A percentile compares a stretch with the other conserved stretches of the same genome.
phyloP scores from a whole-genome alignment of 139 green algal species.

The Ettlia oleoabundans region DNA sequence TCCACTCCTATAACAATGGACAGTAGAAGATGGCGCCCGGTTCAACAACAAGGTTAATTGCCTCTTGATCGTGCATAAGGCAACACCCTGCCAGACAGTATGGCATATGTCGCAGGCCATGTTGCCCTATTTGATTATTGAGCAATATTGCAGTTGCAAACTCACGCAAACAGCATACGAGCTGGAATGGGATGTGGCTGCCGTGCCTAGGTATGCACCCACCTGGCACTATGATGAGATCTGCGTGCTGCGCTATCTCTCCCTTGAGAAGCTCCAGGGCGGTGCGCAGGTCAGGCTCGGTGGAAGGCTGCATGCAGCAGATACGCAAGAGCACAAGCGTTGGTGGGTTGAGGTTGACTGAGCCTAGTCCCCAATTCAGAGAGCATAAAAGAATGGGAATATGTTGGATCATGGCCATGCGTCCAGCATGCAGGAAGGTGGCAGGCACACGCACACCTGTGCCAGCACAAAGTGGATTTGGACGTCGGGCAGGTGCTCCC shows the following conservation, averaged over 20 bases:
- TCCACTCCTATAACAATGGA: conserved; percentile 17
- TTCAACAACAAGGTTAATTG: too few species aligned
- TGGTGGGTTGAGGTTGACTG: too few species aligned
- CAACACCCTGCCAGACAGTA: too few species aligned
- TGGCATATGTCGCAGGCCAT: too few species aligned
- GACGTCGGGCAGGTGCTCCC: conserved; percentile 3
- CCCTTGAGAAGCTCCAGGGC: not conserved
- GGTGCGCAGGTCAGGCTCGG: not conserved
- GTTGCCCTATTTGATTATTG: too few species aligned
- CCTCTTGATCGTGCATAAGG: too few species aligned
- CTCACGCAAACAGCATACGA: too few species aligned
- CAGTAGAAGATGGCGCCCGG: not conserved
- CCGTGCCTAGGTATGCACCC: too few species aligned
- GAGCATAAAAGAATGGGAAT: not conserved
- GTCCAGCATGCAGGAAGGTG: not conserved
- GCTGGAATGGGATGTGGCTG: not conserved
- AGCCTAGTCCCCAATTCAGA: too few species aligned
- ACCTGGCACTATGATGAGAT: conserved; percentile 45
- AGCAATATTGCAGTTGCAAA: too few species aligned
- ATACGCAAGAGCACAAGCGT: too few species aligned
- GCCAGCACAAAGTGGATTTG: conserved; percentile 51
- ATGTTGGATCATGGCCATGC: not conserved
- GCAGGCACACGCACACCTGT: conserved; percentile 33
- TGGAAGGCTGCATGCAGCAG: conserved; percentile 24
- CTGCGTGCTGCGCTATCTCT: conserved; percentile 30